Evolutionary conservation across 2,329 filamentous ascomycete species (phyloP).

Genomic region (Diaporthe nobilis): DNA sequence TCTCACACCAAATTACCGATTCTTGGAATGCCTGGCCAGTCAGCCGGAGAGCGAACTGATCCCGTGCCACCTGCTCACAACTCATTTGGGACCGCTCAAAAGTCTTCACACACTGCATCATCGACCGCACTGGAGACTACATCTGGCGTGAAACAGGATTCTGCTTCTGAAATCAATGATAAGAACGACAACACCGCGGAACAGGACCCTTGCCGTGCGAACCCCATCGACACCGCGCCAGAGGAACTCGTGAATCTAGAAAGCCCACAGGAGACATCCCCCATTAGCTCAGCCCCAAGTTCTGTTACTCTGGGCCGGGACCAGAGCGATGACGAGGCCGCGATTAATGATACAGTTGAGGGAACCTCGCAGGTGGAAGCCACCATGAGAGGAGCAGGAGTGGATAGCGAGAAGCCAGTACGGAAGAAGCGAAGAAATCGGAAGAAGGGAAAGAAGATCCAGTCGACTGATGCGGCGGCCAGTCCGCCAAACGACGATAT

Average conservation of each 20-base stretch:
- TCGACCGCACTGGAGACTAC: not conserved
- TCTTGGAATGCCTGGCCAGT: no score
- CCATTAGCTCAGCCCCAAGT: constrained; percentile 20
- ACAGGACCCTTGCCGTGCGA: not conserved
- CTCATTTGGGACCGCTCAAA: not conserved
- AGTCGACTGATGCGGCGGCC: not conserved
- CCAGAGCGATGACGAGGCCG: not conserved
- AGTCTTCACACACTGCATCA: not conserved
- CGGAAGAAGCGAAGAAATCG: constrained; percentile 27
- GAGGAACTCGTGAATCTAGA: not conserved
- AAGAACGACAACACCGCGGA: not conserved
- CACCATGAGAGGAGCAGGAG: constrained; percentile 1
- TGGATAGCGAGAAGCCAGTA: constrained; percentile 2
- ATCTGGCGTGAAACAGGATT: not conserved
- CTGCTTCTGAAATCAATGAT: not conserved
- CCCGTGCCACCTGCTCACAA: not conserved
- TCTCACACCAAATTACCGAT: not conserved
- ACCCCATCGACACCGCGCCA: not conserved
- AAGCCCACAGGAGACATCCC: not conserved
- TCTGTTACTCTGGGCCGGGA: not conserved
- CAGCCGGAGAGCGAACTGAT: not conserved
- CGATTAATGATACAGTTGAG: no score
- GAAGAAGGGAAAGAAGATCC: constrained; percentile 19
- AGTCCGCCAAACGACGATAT: no score
- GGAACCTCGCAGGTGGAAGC: not conserved